phyloP scores from a whole-genome alignment of 306 rosid genomes.

The Alnus glutinosa region DNA sequence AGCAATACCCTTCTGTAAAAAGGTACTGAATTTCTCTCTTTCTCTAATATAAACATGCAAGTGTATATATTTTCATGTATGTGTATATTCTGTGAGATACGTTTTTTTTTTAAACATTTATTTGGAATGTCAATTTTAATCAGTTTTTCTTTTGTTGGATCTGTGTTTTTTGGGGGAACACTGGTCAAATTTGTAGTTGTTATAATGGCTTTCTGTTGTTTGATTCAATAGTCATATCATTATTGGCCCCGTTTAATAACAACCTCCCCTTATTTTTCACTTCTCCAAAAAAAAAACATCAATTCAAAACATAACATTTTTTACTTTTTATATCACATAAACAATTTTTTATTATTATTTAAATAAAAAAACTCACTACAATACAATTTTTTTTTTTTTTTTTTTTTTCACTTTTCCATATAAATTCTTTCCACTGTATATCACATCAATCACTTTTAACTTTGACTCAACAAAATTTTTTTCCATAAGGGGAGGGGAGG shows the following conservation, averaged over 20 bases:
- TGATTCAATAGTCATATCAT: constrained; percentile 8
- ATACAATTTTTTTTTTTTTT: no score
- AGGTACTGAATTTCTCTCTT: constrained; percentile 23
- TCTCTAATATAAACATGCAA: background rate
- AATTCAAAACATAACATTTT: no score
- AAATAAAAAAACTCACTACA: no score
- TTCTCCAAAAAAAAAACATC: no score
- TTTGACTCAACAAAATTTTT: no score
- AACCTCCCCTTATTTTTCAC: no score
- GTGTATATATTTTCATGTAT: background rate
- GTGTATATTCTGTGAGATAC: background rate
- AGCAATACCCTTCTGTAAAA: constrained; percentile 4
- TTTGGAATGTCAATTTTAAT: background rate
- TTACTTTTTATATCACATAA: no score
- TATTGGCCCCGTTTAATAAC: background rate
- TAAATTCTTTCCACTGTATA: no score
- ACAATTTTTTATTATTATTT: no score
- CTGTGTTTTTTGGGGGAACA: background rate
- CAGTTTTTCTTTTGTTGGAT: background rate
- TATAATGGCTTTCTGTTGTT: constrained; percentile 3
- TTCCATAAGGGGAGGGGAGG: no score
- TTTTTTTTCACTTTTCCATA: no score
- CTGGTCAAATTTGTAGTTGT: background rate
- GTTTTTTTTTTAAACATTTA: background rate
- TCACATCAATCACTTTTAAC: no score